Evolutionary conservation across 2,329 filamentous ascomycete genomes (phyloP), one percentile per base, ranked within the genome.

Genomic region (Byssoonygena ceratinophila): DNA sequence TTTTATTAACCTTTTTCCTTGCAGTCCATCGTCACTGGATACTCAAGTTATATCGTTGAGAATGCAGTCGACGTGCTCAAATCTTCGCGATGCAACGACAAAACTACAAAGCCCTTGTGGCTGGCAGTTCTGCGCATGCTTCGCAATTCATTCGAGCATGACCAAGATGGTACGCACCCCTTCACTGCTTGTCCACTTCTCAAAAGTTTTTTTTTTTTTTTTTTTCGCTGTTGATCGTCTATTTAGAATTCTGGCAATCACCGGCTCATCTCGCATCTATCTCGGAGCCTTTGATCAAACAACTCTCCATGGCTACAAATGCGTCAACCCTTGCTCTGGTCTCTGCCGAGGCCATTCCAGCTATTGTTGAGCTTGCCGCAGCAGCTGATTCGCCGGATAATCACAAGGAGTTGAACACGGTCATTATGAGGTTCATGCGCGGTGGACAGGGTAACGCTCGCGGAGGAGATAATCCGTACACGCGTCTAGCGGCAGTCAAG

Each of bases 11-110:
- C 12, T 55, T 45, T 40, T 55, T 46, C 46, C 27, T 40, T 55
- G 0, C 59, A 78, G 77, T 92, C 88, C 6, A 91, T 97, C 53
- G 89, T 97, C 54, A 97, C 92, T 8, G 85, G 83, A 68, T 98
- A 98, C 66, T 84, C 87, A 1, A 84, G 83, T 55, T 94, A 94
- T 64, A 73, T 95, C 25, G 70, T 95, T 54, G 88, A 94, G 37
- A 83, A 82, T 59, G 81, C 83, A 0, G 81, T 85, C 25, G 75
- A 78, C 43, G 74, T 85, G 16, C 76, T 94, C 20, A 60, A 63
- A 36, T 65, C 61, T 34, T 57, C 63, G 20, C 64, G 60, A n/a
- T 63, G 67, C 0, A 62, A 64, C 7, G 71, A 75, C 52, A 71
- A 74, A 14, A 63, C 71, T 16, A 75, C 78, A 18, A 76, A 80